These are phyloP conservation scores for Neonothopanus nambi DNA, from an alignment of 1,284 basidiomycete genomes.

Conservation along the genomic window DNA sequence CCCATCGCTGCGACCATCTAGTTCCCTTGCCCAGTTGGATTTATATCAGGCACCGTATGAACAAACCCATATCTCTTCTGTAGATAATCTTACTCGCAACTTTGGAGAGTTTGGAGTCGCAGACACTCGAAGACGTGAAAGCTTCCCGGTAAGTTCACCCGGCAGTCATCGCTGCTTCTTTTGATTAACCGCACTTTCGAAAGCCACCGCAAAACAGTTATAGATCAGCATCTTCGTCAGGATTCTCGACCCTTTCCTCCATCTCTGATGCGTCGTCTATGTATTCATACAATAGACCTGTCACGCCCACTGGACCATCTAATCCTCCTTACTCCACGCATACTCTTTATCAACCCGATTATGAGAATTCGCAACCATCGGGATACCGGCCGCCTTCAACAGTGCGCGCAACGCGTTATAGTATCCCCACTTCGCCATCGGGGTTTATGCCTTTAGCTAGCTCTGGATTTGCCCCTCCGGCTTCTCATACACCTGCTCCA, in stretches of 20 bases:
- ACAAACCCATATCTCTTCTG: constrained; percentile 32
- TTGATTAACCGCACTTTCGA: constrained; percentile 6
- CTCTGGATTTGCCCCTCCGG: constrained; percentile 22
- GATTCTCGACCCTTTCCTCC: constrained; percentile 30
- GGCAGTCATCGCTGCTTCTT: constrained; percentile 6
- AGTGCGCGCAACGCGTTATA: constrained; percentile 59
- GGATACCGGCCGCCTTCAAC: constrained; percentile 23
- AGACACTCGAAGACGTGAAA: constrained; percentile 54
- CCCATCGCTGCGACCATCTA: constrained; percentile 56
- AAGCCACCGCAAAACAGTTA: constrained; percentile 40
- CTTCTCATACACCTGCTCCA: constrained; percentile 10
- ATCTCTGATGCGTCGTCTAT: constrained; percentile 25
- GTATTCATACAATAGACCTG: constrained; percentile 36
- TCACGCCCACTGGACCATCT: constrained; percentile 36
- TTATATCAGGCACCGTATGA: constrained; percentile 78
- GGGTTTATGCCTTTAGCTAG: constrained; percentile 59
- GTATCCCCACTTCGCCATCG: constrained; percentile 63
- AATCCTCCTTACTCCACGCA: constrained; percentile 31
- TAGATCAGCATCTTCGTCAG: constrained; percentile 42
- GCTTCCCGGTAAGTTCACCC: constrained; percentile 54
- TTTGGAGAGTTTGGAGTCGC: constrained; percentile 67
- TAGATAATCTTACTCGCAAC: constrained; percentile 58
- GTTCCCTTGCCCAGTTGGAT: constrained; percentile 58
- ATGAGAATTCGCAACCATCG: constrained; percentile 44
- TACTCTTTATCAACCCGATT: constrained; percentile 50